Evolutionary conservation across 2,329 filamentous ascomycete genomes (phyloP).

Genomic region (Scedosporium minutisporum): DNA sequence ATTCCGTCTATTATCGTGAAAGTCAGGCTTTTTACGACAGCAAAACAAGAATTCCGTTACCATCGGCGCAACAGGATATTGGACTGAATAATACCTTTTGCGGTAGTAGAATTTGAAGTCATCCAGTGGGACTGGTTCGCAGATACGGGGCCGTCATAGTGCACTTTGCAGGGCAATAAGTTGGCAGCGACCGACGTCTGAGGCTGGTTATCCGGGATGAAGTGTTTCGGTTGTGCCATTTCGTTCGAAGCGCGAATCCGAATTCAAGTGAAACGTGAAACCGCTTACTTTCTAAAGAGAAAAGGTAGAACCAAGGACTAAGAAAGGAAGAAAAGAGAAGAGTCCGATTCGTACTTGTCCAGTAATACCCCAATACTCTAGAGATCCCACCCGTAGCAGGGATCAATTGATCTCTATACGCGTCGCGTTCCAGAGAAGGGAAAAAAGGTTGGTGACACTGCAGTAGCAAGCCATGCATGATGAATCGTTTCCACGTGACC

Average conservation of each 20-base stretch:
- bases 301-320: too few relatives aligned
- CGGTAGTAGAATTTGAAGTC: slow-evolving; percentile 32
- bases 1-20: slow-evolving; percentile 31
- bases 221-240: slow-evolving; percentile 35
- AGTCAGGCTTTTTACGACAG: background rate
- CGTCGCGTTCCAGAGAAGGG: too few relatives aligned
- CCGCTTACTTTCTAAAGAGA: too few relatives aligned
- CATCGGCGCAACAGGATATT: background rate
- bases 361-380: too few relatives aligned
- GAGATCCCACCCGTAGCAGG: too few relatives aligned
- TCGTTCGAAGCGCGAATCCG: background rate
- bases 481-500: too few relatives aligned
- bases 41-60: slow-evolving; percentile 12
- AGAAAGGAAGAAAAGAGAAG: too few relatives aligned
- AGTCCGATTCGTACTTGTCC: too few relatives aligned
- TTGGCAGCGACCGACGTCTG: slow-evolving; percentile 46
- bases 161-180: slow-evolving; percentile 69
- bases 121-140: slow-evolving; percentile 60
- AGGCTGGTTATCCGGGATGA: slow-evolving; percentile 19
- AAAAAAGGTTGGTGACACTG: too few relatives aligned
- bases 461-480: too few relatives aligned
- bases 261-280: too few relatives aligned
- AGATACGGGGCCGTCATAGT: slow-evolving; percentile 65
- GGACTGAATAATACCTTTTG: slow-evolving; percentile 25
- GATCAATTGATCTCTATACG: too few relatives aligned